Base-by-base conservation (phyloP, 2,329 filamentous ascomycete species). In the Diaporthe helianthi region DNA sequence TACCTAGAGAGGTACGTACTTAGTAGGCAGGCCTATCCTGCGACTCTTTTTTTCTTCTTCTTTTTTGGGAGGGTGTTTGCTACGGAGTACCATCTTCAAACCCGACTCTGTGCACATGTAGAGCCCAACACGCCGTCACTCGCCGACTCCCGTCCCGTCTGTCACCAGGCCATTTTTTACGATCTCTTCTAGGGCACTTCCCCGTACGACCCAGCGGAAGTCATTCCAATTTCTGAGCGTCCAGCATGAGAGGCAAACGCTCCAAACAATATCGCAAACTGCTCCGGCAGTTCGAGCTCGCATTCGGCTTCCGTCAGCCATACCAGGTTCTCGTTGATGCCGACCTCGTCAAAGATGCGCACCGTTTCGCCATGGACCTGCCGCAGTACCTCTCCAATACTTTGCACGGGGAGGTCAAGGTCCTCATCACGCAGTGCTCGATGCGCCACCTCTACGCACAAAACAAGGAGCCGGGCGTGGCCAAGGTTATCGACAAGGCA, bases 311-410 rank as follows among this genome's bases (percentile, higher is more conserved):
- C 80, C 93, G 94, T 74, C 92, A 96, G 81, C 94, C 96, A 13
- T 98, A 98, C 82, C 96, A 98, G 82, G 91, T 97, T 64, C 84
- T 97, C 52, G 90, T 98, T 71, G 94, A 97, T 78, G 92, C 93
- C 70, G 89, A 94, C 73, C 93, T 98, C 75, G 87, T 98, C 64
- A 86, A 88, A 76, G 93, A 97, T 78, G 90, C 94, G 26, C 89
- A 91, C 73, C 88, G 89, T 61, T 96, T 92, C 83, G 96, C 95
- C 76, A 97, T 98, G 92, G 92, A 97, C 72, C 84, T 98, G n/a
- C 70, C 70, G 24, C 67, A 69, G 55, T 71, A 71, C 63, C 70
- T 71, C 9, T 44, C 67, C 54, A 71, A 71, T 49, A 71, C 70
- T 22, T 55, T 71, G 55, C 93, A 97, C 77, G 94, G 93, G 71